These are phyloP conservation scores for Cadophora luteo-olivacea DNA, from an alignment of 2,329 filamentous ascomycete genomes.

Conservation along the genomic window DNA sequence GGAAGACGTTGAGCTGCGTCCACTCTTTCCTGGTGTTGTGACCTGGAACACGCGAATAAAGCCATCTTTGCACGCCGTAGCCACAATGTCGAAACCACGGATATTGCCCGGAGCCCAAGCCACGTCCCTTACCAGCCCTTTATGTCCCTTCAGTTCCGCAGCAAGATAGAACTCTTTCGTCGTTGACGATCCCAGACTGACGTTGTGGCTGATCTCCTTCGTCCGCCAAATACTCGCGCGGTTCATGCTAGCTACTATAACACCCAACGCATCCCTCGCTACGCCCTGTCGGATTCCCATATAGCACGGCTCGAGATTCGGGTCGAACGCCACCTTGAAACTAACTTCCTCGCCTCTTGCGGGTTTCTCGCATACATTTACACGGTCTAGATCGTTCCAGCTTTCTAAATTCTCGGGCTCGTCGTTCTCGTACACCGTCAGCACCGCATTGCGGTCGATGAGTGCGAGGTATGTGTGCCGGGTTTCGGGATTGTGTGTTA, in stretches of 20 bases:
- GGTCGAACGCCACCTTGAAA: conserved; percentile 88
- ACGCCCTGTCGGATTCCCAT: conserved; percentile 81
- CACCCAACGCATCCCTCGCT: conserved; percentile 75
- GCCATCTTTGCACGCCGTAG: conserved; percentile 92
- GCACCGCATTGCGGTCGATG: conserved; percentile 80
- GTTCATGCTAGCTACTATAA: conserved; percentile 88
- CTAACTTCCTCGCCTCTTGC: conserved; percentile 83
- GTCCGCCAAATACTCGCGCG: conserved; percentile 85
- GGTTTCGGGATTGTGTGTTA: conserved; percentile 81
- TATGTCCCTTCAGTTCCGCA: conserved; percentile 75
- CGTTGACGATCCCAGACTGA: conserved; percentile 61
- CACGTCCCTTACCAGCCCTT: conserved; percentile 82
- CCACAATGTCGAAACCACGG: conserved; percentile 86
- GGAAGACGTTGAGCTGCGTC: neutral
- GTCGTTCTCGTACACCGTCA: conserved; percentile 84
- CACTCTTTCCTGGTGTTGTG: conserved; percentile 61
- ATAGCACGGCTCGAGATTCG: conserved; percentile 82
- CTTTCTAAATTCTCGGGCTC: conserved; percentile 81
- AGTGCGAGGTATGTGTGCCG: conserved; percentile 85
- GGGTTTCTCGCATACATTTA: conserved; percentile 74
- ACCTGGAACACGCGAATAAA: conserved; percentile 87
- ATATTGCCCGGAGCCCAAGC: conserved; percentile 94
- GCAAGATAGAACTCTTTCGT: conserved; percentile 85
- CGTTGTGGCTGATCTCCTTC: conserved; percentile 57
- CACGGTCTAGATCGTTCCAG: conserved; percentile 77